Percentiles rank a stretch among this genome's conserved stretches.
Evolutionary conservation across 257 asterid species (phyloP).

Genomic region (Capsicum pubescens): DNA sequence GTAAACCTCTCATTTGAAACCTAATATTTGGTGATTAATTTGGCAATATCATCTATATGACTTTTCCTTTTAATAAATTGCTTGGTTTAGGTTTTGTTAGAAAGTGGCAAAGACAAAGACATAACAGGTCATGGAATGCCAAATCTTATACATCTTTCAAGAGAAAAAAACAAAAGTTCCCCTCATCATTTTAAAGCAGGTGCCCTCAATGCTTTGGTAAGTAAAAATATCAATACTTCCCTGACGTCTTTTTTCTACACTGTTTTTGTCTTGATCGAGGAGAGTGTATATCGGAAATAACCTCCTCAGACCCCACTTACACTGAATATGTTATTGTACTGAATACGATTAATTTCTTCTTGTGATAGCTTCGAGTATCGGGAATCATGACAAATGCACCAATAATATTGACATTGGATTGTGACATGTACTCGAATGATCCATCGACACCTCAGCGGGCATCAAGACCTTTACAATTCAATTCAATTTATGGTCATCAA

Average conservation of each 20-base stretch:
- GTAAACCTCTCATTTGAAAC: not conserved
- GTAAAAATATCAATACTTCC: not conserved
- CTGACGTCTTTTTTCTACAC: too few relatives aligned
- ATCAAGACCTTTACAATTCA: too few relatives aligned
- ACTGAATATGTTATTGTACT: too few relatives aligned
- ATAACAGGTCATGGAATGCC: slow-evolving; percentile 53
- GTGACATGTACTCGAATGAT: slow-evolving; percentile 86
- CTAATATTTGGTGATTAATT: not conserved
- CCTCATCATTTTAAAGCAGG: slow-evolving; percentile 83
- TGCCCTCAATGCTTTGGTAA: slow-evolving; percentile 78
- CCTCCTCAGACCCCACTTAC: too few relatives aligned
- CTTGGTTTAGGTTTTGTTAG: slow-evolving; percentile 49
- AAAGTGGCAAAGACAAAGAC: slow-evolving; percentile 49
- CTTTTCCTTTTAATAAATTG: not conserved
- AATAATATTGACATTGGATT: slow-evolving; percentile 67
- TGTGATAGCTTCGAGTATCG: slow-evolving; percentile 71
- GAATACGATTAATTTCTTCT: not conserved
- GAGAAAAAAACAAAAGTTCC: slow-evolving; percentile 56
- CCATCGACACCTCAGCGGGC: slow-evolving; percentile 58
- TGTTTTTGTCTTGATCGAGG: too few relatives aligned
- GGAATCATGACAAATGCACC: slow-evolving; percentile 76
- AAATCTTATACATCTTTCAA: slow-evolving; percentile 62
- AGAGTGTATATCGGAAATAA: too few relatives aligned
- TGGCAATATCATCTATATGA: not conserved
- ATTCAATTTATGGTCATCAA: too few relatives aligned